A percentile compares a stretch with the other conserved stretches of the same genome.
These are phyloP conservation scores for Globisporangium paroecandrum DNA, from an alignment of 352 stramenopile genomes.

Conservation along the genomic window DNA sequence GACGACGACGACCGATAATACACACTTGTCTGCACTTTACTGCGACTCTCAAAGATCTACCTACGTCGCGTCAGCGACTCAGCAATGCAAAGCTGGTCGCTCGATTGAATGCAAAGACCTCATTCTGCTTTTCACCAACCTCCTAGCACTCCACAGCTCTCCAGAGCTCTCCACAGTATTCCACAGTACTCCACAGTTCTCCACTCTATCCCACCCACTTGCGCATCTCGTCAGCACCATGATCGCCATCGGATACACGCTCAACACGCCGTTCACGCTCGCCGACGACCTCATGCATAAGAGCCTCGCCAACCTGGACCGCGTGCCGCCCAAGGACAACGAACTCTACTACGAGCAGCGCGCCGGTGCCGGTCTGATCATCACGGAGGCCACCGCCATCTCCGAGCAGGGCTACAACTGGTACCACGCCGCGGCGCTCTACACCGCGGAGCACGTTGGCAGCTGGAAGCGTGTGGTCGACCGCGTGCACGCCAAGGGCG, in stretches of 20 bases:
- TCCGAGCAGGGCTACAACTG: not conserved
- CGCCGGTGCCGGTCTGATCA: not conserved
- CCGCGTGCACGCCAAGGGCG: not conserved
- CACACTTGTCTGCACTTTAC: not conserved
- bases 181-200: too few relatives aligned
- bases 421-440: not conserved
- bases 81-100: too few relatives aligned
- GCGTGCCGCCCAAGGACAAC: not conserved
- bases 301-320: not conserved
- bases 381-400: not conserved
- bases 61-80: too few relatives aligned
- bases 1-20: not conserved
- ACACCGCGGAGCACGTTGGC: not conserved
- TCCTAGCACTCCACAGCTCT: too few relatives aligned
- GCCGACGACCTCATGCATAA: not conserved
- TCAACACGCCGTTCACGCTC: not conserved
- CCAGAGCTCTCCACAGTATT: too few relatives aligned
- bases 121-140: too few relatives aligned
- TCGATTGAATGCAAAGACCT: too few relatives aligned
- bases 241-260: not conserved
- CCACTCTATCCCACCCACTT: too few relatives aligned
- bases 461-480: not conserved
- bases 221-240: too few relatives aligned
- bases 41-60: too few relatives aligned
- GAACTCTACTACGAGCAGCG: conserved; percentile 5